These are phyloP conservation scores for Micractinium sp. DNA, from an alignment of 139 green algal genomes.

Conservation along the genomic window DNA sequence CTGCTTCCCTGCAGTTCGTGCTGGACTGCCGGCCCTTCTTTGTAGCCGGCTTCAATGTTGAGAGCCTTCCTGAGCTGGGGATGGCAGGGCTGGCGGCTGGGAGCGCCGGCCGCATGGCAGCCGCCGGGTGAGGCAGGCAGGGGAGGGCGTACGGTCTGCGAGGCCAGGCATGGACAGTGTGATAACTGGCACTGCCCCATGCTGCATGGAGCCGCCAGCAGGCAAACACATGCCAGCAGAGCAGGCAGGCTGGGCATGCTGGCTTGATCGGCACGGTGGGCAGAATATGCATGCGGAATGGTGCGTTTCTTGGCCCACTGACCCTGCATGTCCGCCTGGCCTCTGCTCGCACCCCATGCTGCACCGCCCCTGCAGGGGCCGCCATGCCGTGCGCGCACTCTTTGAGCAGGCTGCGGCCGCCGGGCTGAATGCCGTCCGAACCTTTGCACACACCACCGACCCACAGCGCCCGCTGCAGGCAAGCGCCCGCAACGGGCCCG, in stretches of 20 bases:
- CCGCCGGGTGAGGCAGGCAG: not conserved
- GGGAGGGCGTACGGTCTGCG: not conserved
- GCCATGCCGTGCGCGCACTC: constrained; percentile 39
- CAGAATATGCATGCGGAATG: too few species aligned
- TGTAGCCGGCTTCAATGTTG: constrained; percentile 67
- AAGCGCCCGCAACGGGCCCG: not conserved
- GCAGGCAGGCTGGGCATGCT: too few species aligned
- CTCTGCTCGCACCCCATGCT: too few species aligned
- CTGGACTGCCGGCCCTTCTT: constrained; percentile 67
- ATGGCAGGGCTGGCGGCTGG: not conserved
- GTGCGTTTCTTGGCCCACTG: too few species aligned
- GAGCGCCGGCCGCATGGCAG: constrained; percentile 23
- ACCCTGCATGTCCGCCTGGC: too few species aligned
- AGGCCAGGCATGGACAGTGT: not conserved
- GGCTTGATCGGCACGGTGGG: too few species aligned
- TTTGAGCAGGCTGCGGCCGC: constrained; percentile 47
- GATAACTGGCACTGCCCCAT: not conserved
- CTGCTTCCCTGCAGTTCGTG: constrained; percentile 49
- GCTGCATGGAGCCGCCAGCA: not conserved
- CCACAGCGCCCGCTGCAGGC: constrained; percentile 64
- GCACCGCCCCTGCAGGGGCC: constrained; percentile 15
- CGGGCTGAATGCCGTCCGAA: constrained; percentile 70
- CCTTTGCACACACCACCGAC: constrained; percentile 74
- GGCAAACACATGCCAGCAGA: not conserved
- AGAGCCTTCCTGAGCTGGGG: constrained; percentile 41